A percentile compares a stretch with the other conserved stretches of the same genome.
These are phyloP conservation scores for Maudiozyma serrabonitensis DNA, from an alignment of 805 yeast species.

Conservation along the genomic window DNA sequence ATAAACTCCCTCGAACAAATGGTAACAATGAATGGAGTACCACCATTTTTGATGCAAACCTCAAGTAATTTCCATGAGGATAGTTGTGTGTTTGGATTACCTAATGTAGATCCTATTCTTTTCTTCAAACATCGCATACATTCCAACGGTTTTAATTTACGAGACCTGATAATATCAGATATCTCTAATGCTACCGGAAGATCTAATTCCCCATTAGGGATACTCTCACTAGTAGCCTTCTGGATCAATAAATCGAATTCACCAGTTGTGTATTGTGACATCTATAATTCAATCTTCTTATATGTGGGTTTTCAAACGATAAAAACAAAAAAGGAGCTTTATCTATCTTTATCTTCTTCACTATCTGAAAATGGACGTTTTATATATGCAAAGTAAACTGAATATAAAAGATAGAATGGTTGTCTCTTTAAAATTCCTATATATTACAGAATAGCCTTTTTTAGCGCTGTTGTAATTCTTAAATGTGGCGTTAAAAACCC, in stretches of 20 bases:
- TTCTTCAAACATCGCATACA: conserved; percentile 80
- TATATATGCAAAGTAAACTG: no score
- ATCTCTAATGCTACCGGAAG: conserved; percentile 67
- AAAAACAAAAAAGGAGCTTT: no score
- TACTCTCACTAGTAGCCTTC: conserved; percentile 78
- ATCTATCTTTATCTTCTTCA: no score
- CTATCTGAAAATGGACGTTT: no score
- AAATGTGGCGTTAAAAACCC: no score
- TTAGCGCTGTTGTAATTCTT: no score
- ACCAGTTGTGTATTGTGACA: conserved; percentile 19
- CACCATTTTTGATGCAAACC: conserved; percentile 87
- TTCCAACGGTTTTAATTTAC: conserved; percentile 65
- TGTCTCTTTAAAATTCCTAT: no score
- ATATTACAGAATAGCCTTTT: no score
- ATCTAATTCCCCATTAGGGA: conserved; percentile 87
- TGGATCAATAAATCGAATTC: conserved; percentile 54
- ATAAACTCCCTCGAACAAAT: conserved; percentile 77
- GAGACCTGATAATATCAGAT: conserved; percentile 77
- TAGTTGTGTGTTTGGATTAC: conserved; percentile 71
- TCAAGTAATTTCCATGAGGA: conserved; percentile 72
- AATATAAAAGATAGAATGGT: no score
- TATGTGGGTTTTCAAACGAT: no score
- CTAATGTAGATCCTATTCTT: conserved; percentile 46
- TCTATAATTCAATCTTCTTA: not conserved
- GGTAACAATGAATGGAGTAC: conserved; percentile 71